Evolutionary conservation across 768 basidiomycete species (phyloP).

Genomic region (Pulveroboletus sp.): DNA sequence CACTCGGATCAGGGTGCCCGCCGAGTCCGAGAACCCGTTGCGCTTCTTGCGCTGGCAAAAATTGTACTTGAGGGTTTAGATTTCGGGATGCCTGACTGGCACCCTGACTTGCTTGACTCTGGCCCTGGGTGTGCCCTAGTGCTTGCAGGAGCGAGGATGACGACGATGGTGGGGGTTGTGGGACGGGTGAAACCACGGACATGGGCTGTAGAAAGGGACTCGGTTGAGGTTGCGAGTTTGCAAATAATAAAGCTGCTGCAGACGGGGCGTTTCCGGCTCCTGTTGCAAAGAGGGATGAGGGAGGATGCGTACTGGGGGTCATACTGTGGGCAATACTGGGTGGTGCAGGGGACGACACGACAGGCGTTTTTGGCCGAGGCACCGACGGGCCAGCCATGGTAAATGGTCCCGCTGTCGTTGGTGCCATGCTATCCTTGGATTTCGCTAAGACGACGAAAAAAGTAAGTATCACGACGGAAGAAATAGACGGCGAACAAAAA

Average conservation of each 20-base stretch:
- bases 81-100: constrained; percentile 1
- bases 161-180: constrained; percentile 11
- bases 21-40: constrained; percentile 45
- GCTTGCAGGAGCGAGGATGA: constrained; percentile 28
- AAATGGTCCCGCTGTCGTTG: constrained; percentile 14
- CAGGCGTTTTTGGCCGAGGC: constrained; percentile 20
- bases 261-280: constrained; percentile 13
- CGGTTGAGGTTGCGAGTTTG: constrained; percentile 24
- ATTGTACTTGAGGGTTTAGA: constrained; percentile 29
- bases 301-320: constrained; percentile 32
- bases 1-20: constrained; percentile 48
- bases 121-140: constrained; percentile 15
- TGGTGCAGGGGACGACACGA: constrained; percentile 1
- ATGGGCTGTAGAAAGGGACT: constrained; percentile 29
- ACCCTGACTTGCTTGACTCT: constrained; percentile 6
- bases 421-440: constrained; percentile 16
- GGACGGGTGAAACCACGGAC: constrained; percentile 15
- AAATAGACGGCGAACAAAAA: not conserved
- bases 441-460: constrained; percentile 15
- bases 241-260: constrained; percentile 16
- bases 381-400: constrained; percentile 5
- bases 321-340: constrained; percentile 23
- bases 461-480: constrained; percentile 6
- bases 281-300: constrained; percentile 26
- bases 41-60: constrained; percentile 56